A percentile compares a stretch with the other conserved stretches of the same genome.
phyloP scores from a whole-genome alignment of 2,329 filamentous ascomycete species.

The Claviceps lovelessii region DNA sequence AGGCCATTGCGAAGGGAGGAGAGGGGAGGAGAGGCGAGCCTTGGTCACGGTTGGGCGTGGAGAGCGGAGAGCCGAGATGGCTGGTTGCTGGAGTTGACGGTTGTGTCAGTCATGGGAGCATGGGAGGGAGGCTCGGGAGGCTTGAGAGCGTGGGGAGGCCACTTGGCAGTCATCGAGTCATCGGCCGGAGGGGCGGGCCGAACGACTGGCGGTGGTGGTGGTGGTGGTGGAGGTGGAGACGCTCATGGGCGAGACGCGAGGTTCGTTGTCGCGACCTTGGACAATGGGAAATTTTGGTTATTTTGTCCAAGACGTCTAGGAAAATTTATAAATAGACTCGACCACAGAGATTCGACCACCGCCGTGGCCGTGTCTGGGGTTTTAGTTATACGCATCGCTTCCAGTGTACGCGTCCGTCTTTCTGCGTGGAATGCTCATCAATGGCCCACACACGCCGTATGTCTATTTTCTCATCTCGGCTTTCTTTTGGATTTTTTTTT shows the following conservation, averaged over 20 bases:
- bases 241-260: background rate
- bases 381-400: too few species aligned
- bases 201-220: background rate
- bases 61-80: background rate
- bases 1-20: constrained; percentile 3
- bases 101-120: background rate
- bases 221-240: background rate
- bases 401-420: too few species aligned
- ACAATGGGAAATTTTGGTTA: background rate
- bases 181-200: background rate
- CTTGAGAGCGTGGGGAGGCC: constrained; percentile 4
- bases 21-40: background rate
- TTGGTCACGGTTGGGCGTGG: background rate
- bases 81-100: constrained; percentile 9
- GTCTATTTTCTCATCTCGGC: too few species aligned
- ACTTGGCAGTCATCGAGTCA: background rate
- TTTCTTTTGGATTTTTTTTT: too few species aligned
- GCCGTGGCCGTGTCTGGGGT: too few species aligned
- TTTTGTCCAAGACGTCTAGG: too few species aligned
- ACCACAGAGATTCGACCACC: too few species aligned
- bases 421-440: too few species aligned
- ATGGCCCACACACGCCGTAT: too few species aligned
- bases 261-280: background rate
- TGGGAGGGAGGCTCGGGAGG: background rate
- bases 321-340: too few species aligned